These are phyloP conservation scores for Paramecium bursaria DNA, from an alignment of 73 alveolate species.

Conservation along the genomic window DNA sequence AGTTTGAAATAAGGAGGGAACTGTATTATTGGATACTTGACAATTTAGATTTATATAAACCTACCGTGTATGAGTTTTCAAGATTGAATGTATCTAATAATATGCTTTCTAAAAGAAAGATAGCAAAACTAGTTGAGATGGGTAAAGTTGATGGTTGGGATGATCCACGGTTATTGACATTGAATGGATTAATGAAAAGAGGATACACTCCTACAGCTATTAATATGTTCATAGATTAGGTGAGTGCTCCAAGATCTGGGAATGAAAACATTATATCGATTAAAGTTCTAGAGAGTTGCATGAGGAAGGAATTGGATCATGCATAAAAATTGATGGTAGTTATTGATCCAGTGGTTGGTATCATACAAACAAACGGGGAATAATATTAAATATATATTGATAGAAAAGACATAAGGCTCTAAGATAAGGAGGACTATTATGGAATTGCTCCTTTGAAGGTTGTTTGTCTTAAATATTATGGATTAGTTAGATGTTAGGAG, in stretches of 20 bases:
- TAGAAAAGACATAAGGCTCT: slow-evolving; percentile 83
- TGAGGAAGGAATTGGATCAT: slow-evolving; percentile 92
- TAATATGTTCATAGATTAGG: slow-evolving; percentile 93
- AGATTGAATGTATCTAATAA: slow-evolving; percentile 95
- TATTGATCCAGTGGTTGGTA: slow-evolving; percentile 87
- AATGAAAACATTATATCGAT: slow-evolving; percentile 91
- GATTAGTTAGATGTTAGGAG: slow-evolving; percentile 80
- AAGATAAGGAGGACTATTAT: slow-evolving; percentile 81
- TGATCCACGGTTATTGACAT: slow-evolving; percentile 97
- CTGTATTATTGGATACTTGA: slow-evolving; percentile 98
- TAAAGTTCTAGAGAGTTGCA: slow-evolving; percentile 89
- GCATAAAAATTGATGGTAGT: slow-evolving; percentile 96
- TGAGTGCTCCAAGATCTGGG: slow-evolving; percentile 96
- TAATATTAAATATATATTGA: slow-evolving; percentile 74
- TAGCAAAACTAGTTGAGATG: slow-evolving; percentile 84
- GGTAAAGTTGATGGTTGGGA: slow-evolving; percentile 96
- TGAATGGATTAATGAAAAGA: slow-evolving; percentile 95
- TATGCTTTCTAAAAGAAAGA: slow-evolving; percentile 93
- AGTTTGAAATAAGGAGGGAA: slow-evolving; percentile 98
- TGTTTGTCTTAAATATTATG: slow-evolving; percentile 93
- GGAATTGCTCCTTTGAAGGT: slow-evolving; percentile 92
- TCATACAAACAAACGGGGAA: not conserved
- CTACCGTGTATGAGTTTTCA: slow-evolving; percentile 98
- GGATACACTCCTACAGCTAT: slow-evolving; percentile 97
- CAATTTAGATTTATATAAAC: slow-evolving; percentile 96